phyloP scores from a whole-genome alignment of 2,329 filamentous ascomycete species.

The Rhytidhysteron rufulum region DNA sequence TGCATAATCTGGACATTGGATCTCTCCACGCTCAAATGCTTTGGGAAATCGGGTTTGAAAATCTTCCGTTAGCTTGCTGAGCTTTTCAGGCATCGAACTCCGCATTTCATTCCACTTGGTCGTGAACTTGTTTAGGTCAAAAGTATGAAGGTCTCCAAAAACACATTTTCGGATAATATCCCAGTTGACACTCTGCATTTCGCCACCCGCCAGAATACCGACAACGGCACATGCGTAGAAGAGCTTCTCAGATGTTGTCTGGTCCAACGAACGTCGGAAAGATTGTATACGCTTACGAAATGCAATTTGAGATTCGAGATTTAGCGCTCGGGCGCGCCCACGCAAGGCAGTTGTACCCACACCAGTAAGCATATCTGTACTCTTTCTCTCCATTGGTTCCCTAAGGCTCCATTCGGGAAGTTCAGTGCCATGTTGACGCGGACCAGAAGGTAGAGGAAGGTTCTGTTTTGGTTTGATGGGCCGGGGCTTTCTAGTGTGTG shows the following conservation, averaged over 20 bases:
- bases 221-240: slow-evolving; percentile 27
- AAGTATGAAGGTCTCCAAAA: slow-evolving; percentile 33
- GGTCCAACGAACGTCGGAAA: slow-evolving; percentile 10
- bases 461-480: no score
- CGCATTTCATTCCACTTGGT: slow-evolving; percentile 37
- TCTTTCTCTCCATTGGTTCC: no score
- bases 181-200: slow-evolving; percentile 39
- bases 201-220: slow-evolving; percentile 33
- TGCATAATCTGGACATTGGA: slow-evolving; percentile 62
- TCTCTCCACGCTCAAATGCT: slow-evolving; percentile 61
- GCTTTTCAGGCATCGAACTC: slow-evolving; percentile 35
- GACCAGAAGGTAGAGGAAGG: no score
- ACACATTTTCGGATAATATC: slow-evolving; percentile 35
- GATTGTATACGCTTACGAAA: slow-evolving; percentile 16
- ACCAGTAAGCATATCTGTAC: neutral
- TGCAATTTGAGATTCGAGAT: slow-evolving; percentile 11
- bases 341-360: no score
- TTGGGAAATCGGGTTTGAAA: slow-evolving; percentile 64
- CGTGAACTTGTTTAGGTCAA: slow-evolving; percentile 29
- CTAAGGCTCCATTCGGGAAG: no score
- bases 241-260: slow-evolving; percentile 20
- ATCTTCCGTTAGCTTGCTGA: slow-evolving; percentile 56
- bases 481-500: no score
- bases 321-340: slow-evolving; percentile 6
- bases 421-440: no score